phyloP scores from a whole-genome alignment of 768 basidiomycete genomes.

The Pleurotus sapidus region DNA sequence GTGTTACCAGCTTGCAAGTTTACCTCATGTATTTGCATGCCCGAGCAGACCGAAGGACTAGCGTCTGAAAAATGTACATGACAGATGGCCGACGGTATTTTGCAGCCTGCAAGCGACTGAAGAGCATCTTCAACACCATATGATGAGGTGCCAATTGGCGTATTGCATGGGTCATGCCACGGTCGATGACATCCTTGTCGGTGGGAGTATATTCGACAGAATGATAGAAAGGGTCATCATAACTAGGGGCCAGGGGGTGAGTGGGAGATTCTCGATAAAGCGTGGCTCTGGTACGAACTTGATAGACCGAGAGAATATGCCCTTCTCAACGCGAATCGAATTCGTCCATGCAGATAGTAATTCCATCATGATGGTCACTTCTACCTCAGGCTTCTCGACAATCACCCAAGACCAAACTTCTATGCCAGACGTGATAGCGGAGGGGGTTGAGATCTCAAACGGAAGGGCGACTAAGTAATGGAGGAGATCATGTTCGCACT shows the following conservation, averaged over 20 bases:
- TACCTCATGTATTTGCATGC: slow-evolving; percentile 77
- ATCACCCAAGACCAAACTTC: slow-evolving; percentile 98
- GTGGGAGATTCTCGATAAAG: not conserved
- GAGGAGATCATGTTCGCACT: slow-evolving; percentile 86
- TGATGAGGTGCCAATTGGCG: slow-evolving; percentile 81
- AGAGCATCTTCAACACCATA: slow-evolving; percentile 81
- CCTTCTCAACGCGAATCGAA: slow-evolving; percentile 73
- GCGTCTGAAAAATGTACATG: slow-evolving; percentile 79
- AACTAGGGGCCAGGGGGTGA: slow-evolving; percentile 42
- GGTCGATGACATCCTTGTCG: slow-evolving; percentile 80
- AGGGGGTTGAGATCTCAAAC: slow-evolving; percentile 84
- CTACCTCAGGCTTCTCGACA: slow-evolving; percentile 76
- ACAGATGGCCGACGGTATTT: slow-evolving; percentile 83
- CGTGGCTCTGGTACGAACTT: slow-evolving; percentile 53
- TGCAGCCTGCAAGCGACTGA: slow-evolving; percentile 91
- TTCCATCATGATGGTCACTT: slow-evolving; percentile 83
- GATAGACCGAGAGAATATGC: slow-evolving; percentile 77
- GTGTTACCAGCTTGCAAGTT: not conserved
- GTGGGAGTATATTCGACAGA: slow-evolving; percentile 89
- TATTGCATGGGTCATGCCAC: slow-evolving; percentile 63
- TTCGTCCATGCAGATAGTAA: slow-evolving; percentile 85
- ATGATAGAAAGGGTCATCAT: slow-evolving; percentile 83
- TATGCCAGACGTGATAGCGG: slow-evolving; percentile 81
- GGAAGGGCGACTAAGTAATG: slow-evolving; percentile 87
- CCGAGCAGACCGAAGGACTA: slow-evolving; percentile 79